Conservation (phyloP, 257 asterid species). For the Solanum microdontum region DNA sequence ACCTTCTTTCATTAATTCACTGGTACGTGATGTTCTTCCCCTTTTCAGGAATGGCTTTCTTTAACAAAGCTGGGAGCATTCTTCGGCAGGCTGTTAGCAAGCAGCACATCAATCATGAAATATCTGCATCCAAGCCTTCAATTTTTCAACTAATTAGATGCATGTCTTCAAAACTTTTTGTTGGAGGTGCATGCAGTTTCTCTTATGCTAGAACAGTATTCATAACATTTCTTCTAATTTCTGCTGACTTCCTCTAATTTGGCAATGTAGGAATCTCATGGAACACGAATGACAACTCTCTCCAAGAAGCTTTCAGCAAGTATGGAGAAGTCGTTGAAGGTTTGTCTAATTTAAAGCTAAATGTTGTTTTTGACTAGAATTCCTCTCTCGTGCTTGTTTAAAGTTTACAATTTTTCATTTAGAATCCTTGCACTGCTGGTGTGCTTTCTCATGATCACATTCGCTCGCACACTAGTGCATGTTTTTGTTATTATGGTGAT, state of each 20-base stretch:
- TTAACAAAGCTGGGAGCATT: constrained; percentile 52
- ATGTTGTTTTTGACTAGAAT: neutral
- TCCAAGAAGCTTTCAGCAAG: constrained; percentile 48
- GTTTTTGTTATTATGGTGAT: neutral
- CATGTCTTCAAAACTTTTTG: constrained; percentile 77
- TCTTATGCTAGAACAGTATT: neutral
- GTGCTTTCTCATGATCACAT: neutral
- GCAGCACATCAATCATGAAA: constrained; percentile 24
- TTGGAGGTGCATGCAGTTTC: constrained; percentile 50
- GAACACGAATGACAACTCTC: constrained; percentile 44
- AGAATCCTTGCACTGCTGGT: neutral
- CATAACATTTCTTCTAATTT: neutral
- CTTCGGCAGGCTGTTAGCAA: constrained; percentile 34
- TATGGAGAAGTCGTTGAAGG: constrained; percentile 81
- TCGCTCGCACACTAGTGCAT: neutral
- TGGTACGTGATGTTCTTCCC: neutral
- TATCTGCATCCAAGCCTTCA: constrained; percentile 41
- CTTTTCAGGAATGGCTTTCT: constrained; percentile 49
- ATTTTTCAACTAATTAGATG: constrained; percentile 58
- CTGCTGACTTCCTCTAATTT: neutral
- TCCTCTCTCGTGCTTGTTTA: neutral
- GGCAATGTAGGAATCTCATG: constrained; percentile 52
- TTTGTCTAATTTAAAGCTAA: constrained; percentile 10
- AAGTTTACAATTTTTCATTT: neutral
- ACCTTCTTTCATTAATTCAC: neutral